Percentiles rank a stretch among this genome's conserved stretches.
These are phyloP conservation scores for Xerophyta viscosa DNA, from an alignment of 106 monocot species.

Conservation along the genomic window DNA sequence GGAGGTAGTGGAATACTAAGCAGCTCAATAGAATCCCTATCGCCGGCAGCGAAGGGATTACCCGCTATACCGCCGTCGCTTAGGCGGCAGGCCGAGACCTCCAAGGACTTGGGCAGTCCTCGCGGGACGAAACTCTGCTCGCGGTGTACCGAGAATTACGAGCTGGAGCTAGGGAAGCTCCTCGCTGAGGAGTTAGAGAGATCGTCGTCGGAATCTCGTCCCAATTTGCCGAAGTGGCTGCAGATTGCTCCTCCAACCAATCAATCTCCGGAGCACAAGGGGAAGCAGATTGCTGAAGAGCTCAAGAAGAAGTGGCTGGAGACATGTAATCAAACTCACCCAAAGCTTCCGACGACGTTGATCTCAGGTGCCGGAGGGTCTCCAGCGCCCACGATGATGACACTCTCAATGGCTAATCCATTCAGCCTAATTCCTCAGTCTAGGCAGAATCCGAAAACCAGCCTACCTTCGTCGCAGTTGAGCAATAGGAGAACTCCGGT, in stretches of 20 bases:
- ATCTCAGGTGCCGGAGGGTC: neutral
- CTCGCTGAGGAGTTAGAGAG: conserved; percentile 45
- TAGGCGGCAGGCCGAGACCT: neutral
- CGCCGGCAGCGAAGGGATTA: conserved; percentile 12
- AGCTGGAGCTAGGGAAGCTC: conserved; percentile 28
- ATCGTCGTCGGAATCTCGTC: conserved; percentile 20
- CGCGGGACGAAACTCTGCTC: neutral
- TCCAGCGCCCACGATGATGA: conserved; percentile 4
- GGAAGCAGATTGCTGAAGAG: conserved; percentile 5
- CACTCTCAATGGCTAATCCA: conserved; percentile 4
- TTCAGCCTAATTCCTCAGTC: neutral
- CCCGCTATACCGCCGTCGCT: conserved; percentile 1
- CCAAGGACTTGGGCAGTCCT: neutral
- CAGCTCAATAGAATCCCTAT: conserved; percentile 32
- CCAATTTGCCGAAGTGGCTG: conserved; percentile 71
- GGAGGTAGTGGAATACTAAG: conserved; percentile 35
- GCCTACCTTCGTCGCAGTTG: neutral
- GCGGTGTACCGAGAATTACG: conserved; percentile 3
- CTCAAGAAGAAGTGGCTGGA: conserved; percentile 11
- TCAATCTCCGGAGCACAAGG: neutral
- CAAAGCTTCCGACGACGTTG: neutral
- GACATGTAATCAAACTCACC: conserved; percentile 5
- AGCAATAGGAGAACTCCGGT: neutral
- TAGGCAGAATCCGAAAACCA: conserved; percentile 6
- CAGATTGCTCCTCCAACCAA: conserved; percentile 35